Base-by-base conservation (phyloP, 768 basidiomycete species). In the Artomyces pyxidatus region DNA sequence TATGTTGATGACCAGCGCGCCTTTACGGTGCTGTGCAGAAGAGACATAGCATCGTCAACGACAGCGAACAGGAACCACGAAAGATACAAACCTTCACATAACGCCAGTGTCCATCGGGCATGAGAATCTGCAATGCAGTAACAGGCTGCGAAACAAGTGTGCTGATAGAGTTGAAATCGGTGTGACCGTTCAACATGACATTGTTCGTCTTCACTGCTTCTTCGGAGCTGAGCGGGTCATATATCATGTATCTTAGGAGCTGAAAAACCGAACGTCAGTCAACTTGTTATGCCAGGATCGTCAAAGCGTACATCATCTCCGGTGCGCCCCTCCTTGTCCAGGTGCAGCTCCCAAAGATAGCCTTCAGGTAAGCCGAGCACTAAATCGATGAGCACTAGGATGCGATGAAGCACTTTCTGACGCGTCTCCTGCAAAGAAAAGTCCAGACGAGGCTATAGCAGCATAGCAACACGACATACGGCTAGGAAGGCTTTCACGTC, bases 111-210 rank as follows among this genome's bases (percentile, higher is more conserved):
- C 64, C 60, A 54, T 68, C 66, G 1, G 65, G 66, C 65, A 65
- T 66, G 22, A 68, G 53, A 9, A 66, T 65, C 41, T 66, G 66
- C 11, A 68, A 54, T 3, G 66, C 66, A 3, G 66, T 60, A 26
- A 68, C 61, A 0, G 66, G 66, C 38, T 67, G 66, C 2, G 66
- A 67, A 7, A 67, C 50, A 0, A 67, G 51, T 8, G 64, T 63
- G 39, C 63, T 64, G 40, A 67, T 62, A 41, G 60, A 62, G 47
- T 65, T 66, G 39, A 48, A 48, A 39, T 48, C 65, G 23, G 66
- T 66, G 51, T 68, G 66, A 7, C 65, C 65, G 45, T 65, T 65
- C 37, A 68, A 49, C 65, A 68, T 68, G 45, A 68, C 66, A 7
- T 61, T 61, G 46, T 68, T 68, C 4, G 65, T 68, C 48, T 57